Conservation (phyloP, 225 moss, liverwort and hornwort genomes). For the Pleurozium schreberi region DNA sequence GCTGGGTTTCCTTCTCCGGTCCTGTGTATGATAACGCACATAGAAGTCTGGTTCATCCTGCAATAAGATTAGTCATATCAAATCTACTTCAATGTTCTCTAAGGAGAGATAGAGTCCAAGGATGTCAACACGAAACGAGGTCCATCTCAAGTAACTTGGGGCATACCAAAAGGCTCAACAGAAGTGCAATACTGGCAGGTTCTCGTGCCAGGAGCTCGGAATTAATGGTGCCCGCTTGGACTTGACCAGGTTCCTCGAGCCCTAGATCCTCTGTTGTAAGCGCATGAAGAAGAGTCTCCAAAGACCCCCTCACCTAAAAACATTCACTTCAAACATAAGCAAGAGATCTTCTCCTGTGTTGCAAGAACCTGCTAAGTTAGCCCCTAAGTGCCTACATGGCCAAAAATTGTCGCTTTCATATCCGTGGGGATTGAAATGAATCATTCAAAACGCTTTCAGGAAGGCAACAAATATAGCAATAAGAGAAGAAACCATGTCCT, state of each 20-base stretch:
- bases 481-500: background rate
- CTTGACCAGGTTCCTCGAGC: conserved; percentile 54
- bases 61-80: conserved; percentile 9
- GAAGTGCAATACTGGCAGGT: conserved; percentile 68
- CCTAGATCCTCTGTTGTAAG: conserved; percentile 67
- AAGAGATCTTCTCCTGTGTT: background rate
- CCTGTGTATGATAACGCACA: conserved; percentile 76
- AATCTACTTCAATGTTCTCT: background rate
- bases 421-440: background rate
- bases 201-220: conserved; percentile 94
- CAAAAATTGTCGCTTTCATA: no score
- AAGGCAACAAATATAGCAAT: background rate
- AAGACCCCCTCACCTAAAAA: conserved; percentile 74
- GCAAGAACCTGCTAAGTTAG: background rate
- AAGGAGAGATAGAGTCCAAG: background rate
- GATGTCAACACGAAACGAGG: background rate
- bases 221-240: conserved; percentile 75
- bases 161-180: conserved; percentile 96
- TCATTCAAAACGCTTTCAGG: background rate
- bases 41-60: conserved; percentile 97
- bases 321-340: background rate
- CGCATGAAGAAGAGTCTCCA: conserved; percentile 92
- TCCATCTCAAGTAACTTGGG: background rate
- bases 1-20: background rate
- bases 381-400: background rate